Evolutionary conservation across 2,329 filamentous ascomycete genomes (phyloP), one percentile per base, ranked within the genome.

Genomic region (Pseudogymnoascus sp.): DNA sequence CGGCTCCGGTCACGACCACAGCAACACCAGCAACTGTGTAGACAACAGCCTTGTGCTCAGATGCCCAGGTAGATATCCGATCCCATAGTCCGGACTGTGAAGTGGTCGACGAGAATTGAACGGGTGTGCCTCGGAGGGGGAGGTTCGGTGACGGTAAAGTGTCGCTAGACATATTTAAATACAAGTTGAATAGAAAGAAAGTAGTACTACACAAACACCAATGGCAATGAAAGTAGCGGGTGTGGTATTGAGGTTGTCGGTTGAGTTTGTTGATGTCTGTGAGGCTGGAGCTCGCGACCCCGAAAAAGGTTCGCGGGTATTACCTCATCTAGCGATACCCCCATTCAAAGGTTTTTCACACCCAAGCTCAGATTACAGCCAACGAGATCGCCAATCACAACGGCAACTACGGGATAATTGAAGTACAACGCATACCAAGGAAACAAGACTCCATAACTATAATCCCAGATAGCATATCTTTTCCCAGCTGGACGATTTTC

Each of bases 1-100:
- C 93, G 35, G 92, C 93, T 65, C 90, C 90, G 12, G 91, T 94
- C 62, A 96, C 89, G 45, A 97, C 91, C 58, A 96, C 84, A 61
- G 93, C 93, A 64, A 96, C 89, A 71, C 94, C 94, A 62, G 93
- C 94, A 77, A 97, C 90, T 68, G 94, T 97, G 77, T 97, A 99
- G 66, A 96, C 92, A 61, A 93, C 83, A 58, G 90, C 89, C 80
- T 97, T 97, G 79, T 99, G 92, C 74, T 97, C 93, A 2, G 92
- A 90, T 12, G 89, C 92, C 93, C 94, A 99, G 72, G 81, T 87
- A 67, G 92, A 88, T 77, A 97, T 80, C 71, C 92, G 88, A 75
- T 96, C 90, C 92, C 92, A 96, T 18, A 71, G 66, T 55, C 70
- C 70, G 2, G 58, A 42, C 61, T 68, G 66, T 65, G 71, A 64